Percentiles rank a stretch among this genome's conserved stretches.
phyloP scores from a whole-genome alignment of 169 alveolate genomes.

The Cryptosporidium muris region DNA sequence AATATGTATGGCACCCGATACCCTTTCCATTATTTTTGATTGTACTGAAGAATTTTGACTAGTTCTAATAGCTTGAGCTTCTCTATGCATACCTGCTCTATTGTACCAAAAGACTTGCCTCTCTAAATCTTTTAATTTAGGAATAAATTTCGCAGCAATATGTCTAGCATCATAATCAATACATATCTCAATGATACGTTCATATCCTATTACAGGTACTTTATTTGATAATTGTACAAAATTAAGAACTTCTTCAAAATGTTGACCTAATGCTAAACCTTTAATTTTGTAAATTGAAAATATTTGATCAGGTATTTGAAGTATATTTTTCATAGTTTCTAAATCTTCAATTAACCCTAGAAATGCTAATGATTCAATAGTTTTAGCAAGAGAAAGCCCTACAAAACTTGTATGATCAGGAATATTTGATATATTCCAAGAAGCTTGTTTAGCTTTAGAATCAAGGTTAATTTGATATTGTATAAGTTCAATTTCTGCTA shows the following conservation, averaged over 20 bases:
- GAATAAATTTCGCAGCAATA: constrained; percentile 64
- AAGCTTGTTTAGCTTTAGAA: constrained; percentile 29
- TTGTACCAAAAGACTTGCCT: constrained; percentile 57
- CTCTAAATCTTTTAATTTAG: constrained; percentile 51
- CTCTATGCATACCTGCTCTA: constrained; percentile 70
- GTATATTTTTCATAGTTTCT: background rate
- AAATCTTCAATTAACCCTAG: constrained; percentile 51
- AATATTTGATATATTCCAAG: constrained; percentile 40
- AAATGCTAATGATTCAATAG: constrained; percentile 40
- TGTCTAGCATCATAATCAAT: constrained; percentile 62
- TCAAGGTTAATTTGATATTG: constrained; percentile 67
- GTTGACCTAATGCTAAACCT: constrained; percentile 53
- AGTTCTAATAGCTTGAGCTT: constrained; percentile 30
- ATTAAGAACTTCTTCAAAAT: constrained; percentile 36
- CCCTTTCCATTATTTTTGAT: constrained; percentile 16
- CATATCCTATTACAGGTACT: constrained; percentile 32
- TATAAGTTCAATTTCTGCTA: constrained; percentile 62
- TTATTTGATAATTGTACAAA: constrained; percentile 22
- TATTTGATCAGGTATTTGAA: constrained; percentile 25
- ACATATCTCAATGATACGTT: constrained; percentile 58
- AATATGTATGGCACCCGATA: constrained; percentile 25
- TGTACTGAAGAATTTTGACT: constrained; percentile 13
- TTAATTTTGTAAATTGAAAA: constrained; percentile 64
- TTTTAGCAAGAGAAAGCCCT: constrained; percentile 44
- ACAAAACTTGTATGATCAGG: constrained; percentile 37